Evolutionary conservation across 1,284 basidiomycete species (phyloP).

Genomic region (Heterobasidion occidentale): DNA sequence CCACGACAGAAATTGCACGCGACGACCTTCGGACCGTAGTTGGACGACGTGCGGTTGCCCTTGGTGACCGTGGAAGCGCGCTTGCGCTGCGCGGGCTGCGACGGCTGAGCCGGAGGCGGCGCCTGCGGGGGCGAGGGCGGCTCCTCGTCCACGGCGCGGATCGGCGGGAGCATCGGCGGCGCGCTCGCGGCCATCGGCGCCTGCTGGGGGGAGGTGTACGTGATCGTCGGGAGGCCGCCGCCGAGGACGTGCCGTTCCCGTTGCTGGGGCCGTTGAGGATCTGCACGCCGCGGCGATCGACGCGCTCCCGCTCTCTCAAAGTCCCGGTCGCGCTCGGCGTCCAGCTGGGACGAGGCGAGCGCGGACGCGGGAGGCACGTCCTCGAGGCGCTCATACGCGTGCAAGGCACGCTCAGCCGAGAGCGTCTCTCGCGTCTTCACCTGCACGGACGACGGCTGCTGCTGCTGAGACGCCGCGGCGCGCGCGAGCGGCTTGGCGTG

Average conservation of each 20-base stretch:
- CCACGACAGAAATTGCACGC: slow-evolving; percentile 80
- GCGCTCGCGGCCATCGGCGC: slow-evolving; percentile 6
- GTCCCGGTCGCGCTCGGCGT: too few relatives aligned
- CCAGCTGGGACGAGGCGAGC: too few relatives aligned
- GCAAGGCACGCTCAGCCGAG: too few relatives aligned
- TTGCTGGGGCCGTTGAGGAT: too few relatives aligned
- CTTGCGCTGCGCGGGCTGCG: slow-evolving; percentile 43
- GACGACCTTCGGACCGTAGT: slow-evolving; percentile 73
- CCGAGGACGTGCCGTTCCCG: background rate
- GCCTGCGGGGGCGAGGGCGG: slow-evolving; percentile 19
- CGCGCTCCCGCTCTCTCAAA: too few relatives aligned
- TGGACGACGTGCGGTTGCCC: slow-evolving; percentile 33
- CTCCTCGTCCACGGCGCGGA: slow-evolving; percentile 53
- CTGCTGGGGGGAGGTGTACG: slow-evolving; percentile 9
- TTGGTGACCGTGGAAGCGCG: slow-evolving; percentile 63
- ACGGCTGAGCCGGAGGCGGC: slow-evolving; percentile 5
- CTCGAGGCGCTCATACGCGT: background rate
- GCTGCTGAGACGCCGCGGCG: slow-evolving; percentile 4
- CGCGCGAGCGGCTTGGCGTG: slow-evolving; percentile 49
- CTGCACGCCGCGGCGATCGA: slow-evolving; percentile 4
- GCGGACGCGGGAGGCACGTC: background rate
- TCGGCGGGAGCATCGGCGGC: slow-evolving; percentile 47
- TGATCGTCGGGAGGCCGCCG: slow-evolving; percentile 7
- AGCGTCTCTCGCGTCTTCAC: background rate
- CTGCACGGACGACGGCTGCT: slow-evolving; percentile 4